Evolutionary conservation across 495 filamentous ascomycete genomes (phyloP), one percentile per base, ranked within the genome.

Genomic region (Penicillium atrosanguineum): DNA sequence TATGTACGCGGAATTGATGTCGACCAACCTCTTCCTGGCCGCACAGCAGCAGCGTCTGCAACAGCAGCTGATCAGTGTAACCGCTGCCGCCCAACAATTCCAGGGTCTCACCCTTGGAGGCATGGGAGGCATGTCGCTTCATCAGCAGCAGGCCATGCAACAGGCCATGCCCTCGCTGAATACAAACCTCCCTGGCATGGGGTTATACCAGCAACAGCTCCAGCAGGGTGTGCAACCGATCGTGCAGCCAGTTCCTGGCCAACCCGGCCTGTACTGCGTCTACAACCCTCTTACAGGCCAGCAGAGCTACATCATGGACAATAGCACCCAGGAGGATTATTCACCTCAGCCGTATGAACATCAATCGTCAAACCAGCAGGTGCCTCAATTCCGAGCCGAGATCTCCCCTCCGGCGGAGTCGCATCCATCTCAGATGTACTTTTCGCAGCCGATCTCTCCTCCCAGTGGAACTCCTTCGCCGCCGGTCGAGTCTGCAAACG

Each of bases 1-100:
- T 44, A 62, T 92, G 34, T 89, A 92, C 56, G 87, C 89, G 48
- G 88, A 94, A 67, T 71, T 96, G 55, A 79, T 95, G 70, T 86
- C 87, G 43, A 91, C 89, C 64, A 92, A 94, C 60, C 69, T 90
- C 45, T 91, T 92, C 56, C 76, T 97, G 34, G 88, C 89, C 23
- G 87, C 93, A 51, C 89, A 95, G 68, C 90, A 95, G 69, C 88
- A 94, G 71, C 86, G 87, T 44, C 78, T 96, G 46, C 84, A 87
- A 68, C 83, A 86, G 63, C 83, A 85, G 59, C 53, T 81, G 50
- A 71, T 81, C 45, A 77, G 69, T 40, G 78, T 83, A n/a, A 80
- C 76, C 29, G 77, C 77, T 18, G 78, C 77, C 9, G 79, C 79
- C 47, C 80, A 92, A 72, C 89, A 93, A 68, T 90, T 91, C 70